These are phyloP conservation scores for Rhodotorula paludigena DNA, from an alignment of 768 basidiomycete species.

Conservation along the genomic window DNA sequence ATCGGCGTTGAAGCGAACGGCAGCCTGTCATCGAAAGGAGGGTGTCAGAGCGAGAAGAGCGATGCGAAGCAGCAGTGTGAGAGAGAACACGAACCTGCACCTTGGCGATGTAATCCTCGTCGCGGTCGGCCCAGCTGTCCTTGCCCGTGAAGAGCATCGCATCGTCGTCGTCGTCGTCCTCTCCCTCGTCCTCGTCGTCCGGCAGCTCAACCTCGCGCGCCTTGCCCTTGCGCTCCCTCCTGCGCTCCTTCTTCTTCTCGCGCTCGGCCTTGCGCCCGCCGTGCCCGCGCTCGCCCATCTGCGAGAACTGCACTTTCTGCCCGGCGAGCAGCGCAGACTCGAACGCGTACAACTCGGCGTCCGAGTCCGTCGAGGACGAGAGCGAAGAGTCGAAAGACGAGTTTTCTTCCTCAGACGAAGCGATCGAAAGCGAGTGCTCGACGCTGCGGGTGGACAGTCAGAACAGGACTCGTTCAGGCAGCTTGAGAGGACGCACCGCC, in stretches of 20 bases:
- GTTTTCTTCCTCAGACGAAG: slow-evolving; percentile 4
- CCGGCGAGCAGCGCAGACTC: slow-evolving; percentile 27
- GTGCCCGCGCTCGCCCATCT: slow-evolving; percentile 9
- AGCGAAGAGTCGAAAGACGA: slow-evolving; percentile 25
- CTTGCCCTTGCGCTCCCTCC: slow-evolving; percentile 30
- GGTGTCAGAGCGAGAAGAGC: not conserved
- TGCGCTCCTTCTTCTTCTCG: slow-evolving; percentile 23
- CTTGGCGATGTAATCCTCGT: slow-evolving; percentile 29
- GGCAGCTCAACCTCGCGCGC: slow-evolving; percentile 8
- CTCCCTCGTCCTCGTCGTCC: slow-evolving; percentile 6
- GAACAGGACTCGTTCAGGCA: not conserved
- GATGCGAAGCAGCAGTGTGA: too few species aligned
- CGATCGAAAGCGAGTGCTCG: slow-evolving; percentile 28
- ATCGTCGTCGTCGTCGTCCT: slow-evolving; percentile 13
- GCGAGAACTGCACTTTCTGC: slow-evolving; percentile 13
- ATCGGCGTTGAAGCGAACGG: slow-evolving; percentile 24
- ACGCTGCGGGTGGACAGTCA: not conserved
- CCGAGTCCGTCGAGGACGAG: slow-evolving; percentile 23
- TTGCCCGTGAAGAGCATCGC: slow-evolving; percentile 14
- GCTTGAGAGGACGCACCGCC: not conserved
- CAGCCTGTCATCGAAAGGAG: not conserved
- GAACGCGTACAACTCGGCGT: slow-evolving; percentile 27
- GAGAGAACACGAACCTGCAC: slow-evolving; percentile 33
- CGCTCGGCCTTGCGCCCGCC: slow-evolving; percentile 17
- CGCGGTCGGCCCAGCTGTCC: slow-evolving; percentile 32